phyloP scores from a whole-genome alignment of 2,329 filamentous ascomycete species.

The Hypoxylon sp. region DNA sequence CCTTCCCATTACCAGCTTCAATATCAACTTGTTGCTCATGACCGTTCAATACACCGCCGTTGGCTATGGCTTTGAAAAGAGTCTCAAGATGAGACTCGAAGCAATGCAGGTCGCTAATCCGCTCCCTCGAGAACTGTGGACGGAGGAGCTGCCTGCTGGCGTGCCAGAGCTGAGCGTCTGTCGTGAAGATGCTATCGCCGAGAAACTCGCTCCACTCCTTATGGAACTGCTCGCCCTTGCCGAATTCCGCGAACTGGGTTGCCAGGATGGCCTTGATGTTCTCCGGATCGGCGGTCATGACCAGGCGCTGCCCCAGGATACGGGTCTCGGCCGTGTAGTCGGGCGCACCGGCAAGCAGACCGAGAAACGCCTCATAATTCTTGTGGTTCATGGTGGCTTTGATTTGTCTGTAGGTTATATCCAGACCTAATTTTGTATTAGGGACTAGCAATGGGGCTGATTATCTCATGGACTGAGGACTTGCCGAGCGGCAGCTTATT shows the following conservation, averaged over 20 bases:
- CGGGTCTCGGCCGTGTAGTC: slow-evolving; percentile 72
- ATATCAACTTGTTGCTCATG: slow-evolving; percentile 73
- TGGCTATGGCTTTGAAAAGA: slow-evolving; percentile 76
- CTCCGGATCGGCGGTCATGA: slow-evolving; percentile 85
- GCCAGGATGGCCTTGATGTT: slow-evolving; percentile 92
- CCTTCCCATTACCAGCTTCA: slow-evolving; percentile 69
- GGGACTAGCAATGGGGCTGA: not conserved
- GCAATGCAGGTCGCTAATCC: slow-evolving; percentile 82
- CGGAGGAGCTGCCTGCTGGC: slow-evolving; percentile 83
- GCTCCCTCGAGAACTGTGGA: slow-evolving; percentile 88
- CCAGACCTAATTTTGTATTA: slow-evolving; percentile 65
- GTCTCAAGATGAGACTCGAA: slow-evolving; percentile 84
- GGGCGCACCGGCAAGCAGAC: slow-evolving; percentile 59
- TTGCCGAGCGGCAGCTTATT: slow-evolving; percentile 62
- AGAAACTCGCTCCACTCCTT: slow-evolving; percentile 80
- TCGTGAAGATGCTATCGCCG: slow-evolving; percentile 82
- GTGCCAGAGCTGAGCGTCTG: slow-evolving; percentile 84
- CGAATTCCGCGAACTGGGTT: slow-evolving; percentile 86
- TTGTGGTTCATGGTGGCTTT: slow-evolving; percentile 63
- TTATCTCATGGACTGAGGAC: slow-evolving; percentile 27
- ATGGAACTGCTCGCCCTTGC: slow-evolving; percentile 83
- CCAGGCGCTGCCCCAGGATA: slow-evolving; percentile 67
- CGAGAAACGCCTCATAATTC: slow-evolving; percentile 72
- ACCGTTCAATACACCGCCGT: slow-evolving; percentile 68
- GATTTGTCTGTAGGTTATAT: slow-evolving; percentile 71